Conservation (phyloP, 192 early-diverging fungal genomes). For the Entomortierella beljakovae region DNA sequence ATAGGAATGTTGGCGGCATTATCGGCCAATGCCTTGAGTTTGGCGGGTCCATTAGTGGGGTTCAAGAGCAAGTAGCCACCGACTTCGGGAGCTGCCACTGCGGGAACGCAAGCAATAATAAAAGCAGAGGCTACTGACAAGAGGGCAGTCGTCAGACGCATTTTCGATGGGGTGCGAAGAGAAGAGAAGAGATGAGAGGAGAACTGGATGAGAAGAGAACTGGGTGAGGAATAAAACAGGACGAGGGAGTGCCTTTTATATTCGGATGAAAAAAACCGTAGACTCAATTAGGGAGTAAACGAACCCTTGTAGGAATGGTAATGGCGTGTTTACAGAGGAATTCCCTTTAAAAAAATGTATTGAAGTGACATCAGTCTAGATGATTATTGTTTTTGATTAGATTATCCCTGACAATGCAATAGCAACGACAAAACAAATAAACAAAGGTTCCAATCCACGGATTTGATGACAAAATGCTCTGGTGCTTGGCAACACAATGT, state of each 20-base stretch:
- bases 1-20: conserved; percentile 45
- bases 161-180: conserved; percentile 1
- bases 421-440: neutral
- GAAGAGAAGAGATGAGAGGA: neutral
- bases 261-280: neutral
- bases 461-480: conserved; percentile 7
- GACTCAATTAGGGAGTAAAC: too few relatives aligned
- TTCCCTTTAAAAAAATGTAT: too few relatives aligned
- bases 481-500: neutral
- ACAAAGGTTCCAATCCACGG: conserved; percentile 7
- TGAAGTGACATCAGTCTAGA: too few relatives aligned
- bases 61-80: conserved; percentile 43
- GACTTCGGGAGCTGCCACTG: conserved; percentile 20
- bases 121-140: conserved; percentile 38
- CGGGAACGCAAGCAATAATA: conserved; percentile 3
- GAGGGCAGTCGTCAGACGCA: conserved; percentile 37
- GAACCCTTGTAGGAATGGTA: too few relatives aligned
- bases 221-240: conserved; percentile 3
- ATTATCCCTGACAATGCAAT: neutral
- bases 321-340: too few relatives aligned
- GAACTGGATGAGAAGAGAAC: neutral
- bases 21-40: conserved; percentile 45
- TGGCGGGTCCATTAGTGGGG: conserved; percentile 38
- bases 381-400: conserved; percentile 13
- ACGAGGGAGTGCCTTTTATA: neutral